A percentile compares a stretch with the other conserved stretches of the same genome.
Conservation (phyloP, 1,284 basidiomycete species). For the Bjerkandera adusta region DNA sequence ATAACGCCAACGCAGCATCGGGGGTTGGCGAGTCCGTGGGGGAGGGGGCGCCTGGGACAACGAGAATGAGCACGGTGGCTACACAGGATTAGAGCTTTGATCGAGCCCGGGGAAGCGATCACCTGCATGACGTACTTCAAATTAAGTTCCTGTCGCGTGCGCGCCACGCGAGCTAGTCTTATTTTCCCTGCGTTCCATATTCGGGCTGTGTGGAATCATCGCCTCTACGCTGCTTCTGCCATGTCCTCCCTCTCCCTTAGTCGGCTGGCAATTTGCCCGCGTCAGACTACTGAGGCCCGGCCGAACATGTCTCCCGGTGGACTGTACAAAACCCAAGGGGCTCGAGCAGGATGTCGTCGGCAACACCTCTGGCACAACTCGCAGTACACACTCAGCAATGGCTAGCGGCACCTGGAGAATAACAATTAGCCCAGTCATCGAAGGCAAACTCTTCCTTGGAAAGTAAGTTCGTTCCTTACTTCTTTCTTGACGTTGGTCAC, state of each 20-base stretch:
- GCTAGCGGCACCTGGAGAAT: conserved; percentile 65
- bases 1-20: conserved; percentile 14
- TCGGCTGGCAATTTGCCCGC: conserved; percentile 24
- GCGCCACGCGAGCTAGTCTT: conserved; percentile 14
- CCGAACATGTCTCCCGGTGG: too few species aligned
- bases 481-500: conserved; percentile 26
- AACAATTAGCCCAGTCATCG: conserved; percentile 68
- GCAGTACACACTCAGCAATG: conserved; percentile 32
- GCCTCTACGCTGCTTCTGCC: conserved; percentile 27
- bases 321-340: conserved; percentile 29
- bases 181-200: conserved; percentile 12
- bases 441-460: conserved; percentile 68
- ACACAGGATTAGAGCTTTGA: conserved; percentile 17
- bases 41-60: conserved; percentile 3
- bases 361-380: conserved; percentile 12
- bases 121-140: conserved; percentile 12
- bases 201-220: conserved; percentile 22
- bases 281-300: conserved; percentile 17
- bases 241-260: conserved; percentile 20
- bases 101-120: conserved; percentile 5
- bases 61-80: background rate
- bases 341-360: conserved; percentile 17
- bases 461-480: conserved; percentile 50
- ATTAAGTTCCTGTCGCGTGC: conserved; percentile 10
- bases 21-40: conserved; percentile 11